Evolutionary conservation across 2,329 filamentous ascomycete species (phyloP).

Genomic region (Dactylellina leptospora): DNA sequence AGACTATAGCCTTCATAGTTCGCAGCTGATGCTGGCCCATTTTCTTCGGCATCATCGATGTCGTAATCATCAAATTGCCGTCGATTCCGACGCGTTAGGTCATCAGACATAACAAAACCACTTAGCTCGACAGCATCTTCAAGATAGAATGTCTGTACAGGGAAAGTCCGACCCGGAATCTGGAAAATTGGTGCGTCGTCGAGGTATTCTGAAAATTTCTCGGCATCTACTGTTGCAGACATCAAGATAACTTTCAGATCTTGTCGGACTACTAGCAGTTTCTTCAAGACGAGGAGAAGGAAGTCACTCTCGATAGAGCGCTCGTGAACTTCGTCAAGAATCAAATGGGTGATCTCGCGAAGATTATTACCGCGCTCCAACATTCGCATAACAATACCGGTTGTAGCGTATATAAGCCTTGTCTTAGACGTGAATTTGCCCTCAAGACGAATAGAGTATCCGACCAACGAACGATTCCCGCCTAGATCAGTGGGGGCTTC

Average conservation of each 20-base stretch:
- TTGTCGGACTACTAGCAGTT: constrained; percentile 77
- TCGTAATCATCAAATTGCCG: constrained; percentile 63
- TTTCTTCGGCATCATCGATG: constrained; percentile 62
- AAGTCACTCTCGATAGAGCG: constrained; percentile 97
- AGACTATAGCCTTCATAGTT: constrained; percentile 76
- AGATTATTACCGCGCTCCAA: constrained; percentile 87
- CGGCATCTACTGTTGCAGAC: constrained; percentile 95
- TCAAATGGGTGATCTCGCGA: constrained; percentile 86
- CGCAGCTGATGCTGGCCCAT: constrained; percentile 66
- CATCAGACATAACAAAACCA: constrained; percentile 70
- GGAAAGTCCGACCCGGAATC: constrained; percentile 92
- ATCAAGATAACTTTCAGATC: constrained; percentile 93
- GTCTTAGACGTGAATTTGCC: constrained; percentile 84
- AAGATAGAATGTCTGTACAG: constrained; percentile 84
- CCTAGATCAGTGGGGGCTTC: constrained; percentile 84
- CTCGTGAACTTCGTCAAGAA: constrained; percentile 98
- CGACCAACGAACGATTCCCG: constrained; percentile 82
- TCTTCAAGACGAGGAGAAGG: constrained; percentile 86
- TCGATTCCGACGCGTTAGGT: constrained; percentile 58
- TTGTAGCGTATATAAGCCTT: constrained; percentile 86
- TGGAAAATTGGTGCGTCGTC: constrained; percentile 84
- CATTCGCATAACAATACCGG: constrained; percentile 97
- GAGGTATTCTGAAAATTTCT: constrained; percentile 88
- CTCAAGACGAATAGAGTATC: constrained; percentile 93
- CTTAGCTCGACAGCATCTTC: constrained; percentile 93